A percentile compares a stretch with the other conserved stretches of the same genome.
These are phyloP conservation scores for Trifolium subterraneum DNA, from an alignment of 306 rosid genomes.

Conservation along the genomic window DNA sequence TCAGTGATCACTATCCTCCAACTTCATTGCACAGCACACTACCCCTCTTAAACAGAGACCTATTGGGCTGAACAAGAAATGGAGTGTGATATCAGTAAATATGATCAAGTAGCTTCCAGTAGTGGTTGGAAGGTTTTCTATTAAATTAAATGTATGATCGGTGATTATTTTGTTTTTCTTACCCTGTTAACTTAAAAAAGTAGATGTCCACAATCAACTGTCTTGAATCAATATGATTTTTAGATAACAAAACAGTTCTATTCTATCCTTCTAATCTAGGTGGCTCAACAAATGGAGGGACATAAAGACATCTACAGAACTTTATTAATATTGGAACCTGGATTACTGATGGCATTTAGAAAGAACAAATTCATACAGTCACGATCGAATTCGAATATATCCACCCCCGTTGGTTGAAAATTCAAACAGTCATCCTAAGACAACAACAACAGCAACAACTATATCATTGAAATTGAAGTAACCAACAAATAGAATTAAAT, in stretches of 20 bases:
- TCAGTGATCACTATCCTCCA: constrained; percentile 12
- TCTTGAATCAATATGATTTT: no score
- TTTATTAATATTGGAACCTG: neutral
- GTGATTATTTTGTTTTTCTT: constrained; percentile 2
- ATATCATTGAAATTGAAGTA: neutral
- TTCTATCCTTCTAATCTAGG: neutral
- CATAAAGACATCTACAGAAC: neutral
- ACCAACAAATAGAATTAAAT: neutral
- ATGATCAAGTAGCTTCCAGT: neutral
- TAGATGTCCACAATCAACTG: neutral
- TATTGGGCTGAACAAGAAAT: constrained; percentile 1
- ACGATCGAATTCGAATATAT: neutral
- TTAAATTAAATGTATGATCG: neutral
- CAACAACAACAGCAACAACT: neutral
- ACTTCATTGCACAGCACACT: neutral
- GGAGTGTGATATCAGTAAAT: neutral
- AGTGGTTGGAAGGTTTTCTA: constrained; percentile 13
- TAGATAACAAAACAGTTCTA: neutral
- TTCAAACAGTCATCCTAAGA: neutral
- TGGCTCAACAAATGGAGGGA: neutral
- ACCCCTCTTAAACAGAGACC: neutral
- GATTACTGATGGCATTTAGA: neutral
- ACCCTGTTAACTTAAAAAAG: neutral
- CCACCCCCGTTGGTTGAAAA: neutral
- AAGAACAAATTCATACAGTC: neutral